Evolutionary conservation across 2,329 filamentous ascomycete genomes (phyloP).

Genomic region (Phialocephala subalpina): DNA sequence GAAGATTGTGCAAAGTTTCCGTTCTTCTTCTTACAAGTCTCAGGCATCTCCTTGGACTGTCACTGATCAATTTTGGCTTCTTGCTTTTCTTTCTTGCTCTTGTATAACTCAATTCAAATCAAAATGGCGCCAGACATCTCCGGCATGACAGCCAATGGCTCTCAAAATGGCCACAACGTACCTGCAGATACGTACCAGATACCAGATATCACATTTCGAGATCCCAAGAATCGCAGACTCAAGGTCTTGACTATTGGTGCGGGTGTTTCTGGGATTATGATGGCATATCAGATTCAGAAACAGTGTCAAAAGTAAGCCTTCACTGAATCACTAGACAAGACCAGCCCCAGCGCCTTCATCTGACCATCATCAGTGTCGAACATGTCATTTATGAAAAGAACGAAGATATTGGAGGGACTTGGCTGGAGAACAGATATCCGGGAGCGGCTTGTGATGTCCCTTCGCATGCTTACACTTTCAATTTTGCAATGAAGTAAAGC

Average conservation of each 20-base stretch:
- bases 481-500: slow-evolving; percentile 61
- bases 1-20: background rate
- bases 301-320: slow-evolving; percentile 40
- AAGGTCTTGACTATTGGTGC: slow-evolving; percentile 57
- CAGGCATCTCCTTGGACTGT: too few species aligned
- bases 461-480: slow-evolving; percentile 49
- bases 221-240: slow-evolving; percentile 51
- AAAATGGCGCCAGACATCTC: slow-evolving; percentile 34
- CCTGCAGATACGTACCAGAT: slow-evolving; percentile 20
- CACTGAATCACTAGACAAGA: too few species aligned
- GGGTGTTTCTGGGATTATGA: slow-evolving; percentile 54
- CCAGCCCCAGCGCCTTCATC: too few species aligned
- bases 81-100: background rate
- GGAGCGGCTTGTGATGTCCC: slow-evolving; percentile 48
- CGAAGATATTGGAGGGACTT: slow-evolving; percentile 52
- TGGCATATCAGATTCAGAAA: slow-evolving; percentile 56
- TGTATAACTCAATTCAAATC: background rate
- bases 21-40: background rate
- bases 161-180: background rate
- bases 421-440: slow-evolving; percentile 60
- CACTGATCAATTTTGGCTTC: background rate
- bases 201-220: slow-evolving; percentile 35
- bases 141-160: slow-evolving; percentile 17
- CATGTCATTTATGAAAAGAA: slow-evolving; percentile 58
- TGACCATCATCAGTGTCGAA: slow-evolving; percentile 48